These are phyloP conservation scores for Mycena galericulata DNA, from an alignment of 768 basidiomycete genomes.

Conservation along the genomic window DNA sequence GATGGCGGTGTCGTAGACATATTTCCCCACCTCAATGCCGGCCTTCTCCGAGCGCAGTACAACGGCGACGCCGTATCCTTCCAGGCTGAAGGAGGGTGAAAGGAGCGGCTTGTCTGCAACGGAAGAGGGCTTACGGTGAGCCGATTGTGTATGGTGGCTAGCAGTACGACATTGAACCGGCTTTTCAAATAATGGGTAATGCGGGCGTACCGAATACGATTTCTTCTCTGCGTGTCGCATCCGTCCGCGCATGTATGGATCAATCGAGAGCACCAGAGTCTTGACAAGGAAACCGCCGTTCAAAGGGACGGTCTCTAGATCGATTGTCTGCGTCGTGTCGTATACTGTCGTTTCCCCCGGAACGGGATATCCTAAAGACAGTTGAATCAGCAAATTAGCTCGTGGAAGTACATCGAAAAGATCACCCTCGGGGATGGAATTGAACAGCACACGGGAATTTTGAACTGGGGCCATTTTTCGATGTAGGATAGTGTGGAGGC, in stretches of 20 bases:
- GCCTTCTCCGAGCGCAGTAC: constrained; percentile 38
- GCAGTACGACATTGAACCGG: background rate
- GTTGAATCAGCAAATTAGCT: background rate
- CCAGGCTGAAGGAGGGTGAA: constrained; percentile 26
- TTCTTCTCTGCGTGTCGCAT: constrained; percentile 45
- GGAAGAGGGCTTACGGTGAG: background rate
- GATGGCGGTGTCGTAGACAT: constrained; percentile 39
- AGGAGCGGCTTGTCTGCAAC: background rate
- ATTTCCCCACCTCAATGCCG: constrained; percentile 43
- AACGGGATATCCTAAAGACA: constrained; percentile 40
- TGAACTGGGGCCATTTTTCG: background rate
- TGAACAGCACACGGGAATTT: background rate
- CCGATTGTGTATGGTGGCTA: background rate
- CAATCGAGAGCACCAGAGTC: constrained; percentile 57
- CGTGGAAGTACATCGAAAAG: background rate
- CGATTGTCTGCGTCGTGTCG: constrained; percentile 55
- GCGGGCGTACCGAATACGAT: background rate
- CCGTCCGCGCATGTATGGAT: constrained; percentile 55
- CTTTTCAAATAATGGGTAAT: background rate
- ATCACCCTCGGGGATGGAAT: background rate
- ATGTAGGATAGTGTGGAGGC: too few species aligned
- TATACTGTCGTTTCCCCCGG: constrained; percentile 54
- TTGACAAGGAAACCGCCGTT: constrained; percentile 57
- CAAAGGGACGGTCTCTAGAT: constrained; percentile 53
- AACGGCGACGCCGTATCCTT: constrained; percentile 36